Conservation (phyloP, 2,329 filamentous ascomycete species). For the Fusarium sp. region DNA sequence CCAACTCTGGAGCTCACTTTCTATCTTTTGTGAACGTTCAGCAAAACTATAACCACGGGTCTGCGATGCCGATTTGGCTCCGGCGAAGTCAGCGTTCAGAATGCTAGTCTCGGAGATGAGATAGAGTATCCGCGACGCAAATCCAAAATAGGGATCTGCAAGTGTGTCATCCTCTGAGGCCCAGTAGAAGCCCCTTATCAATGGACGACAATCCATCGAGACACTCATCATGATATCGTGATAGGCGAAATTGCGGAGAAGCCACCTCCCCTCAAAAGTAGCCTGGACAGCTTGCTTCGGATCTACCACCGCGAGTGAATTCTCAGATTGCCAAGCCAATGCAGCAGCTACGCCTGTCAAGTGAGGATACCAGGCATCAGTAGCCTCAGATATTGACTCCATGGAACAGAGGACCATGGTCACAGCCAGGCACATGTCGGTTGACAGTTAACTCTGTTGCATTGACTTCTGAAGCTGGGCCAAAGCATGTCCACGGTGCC, state of each 20-base stretch:
- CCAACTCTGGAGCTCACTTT: background rate
- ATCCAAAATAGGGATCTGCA: background rate
- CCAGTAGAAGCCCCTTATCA: background rate
- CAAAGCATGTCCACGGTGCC: slow-evolving; percentile 32
- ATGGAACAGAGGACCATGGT: slow-evolving; percentile 42
- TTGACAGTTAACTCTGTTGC: slow-evolving; percentile 13
- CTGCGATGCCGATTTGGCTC: background rate
- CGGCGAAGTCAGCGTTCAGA: background rate
- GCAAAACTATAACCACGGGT: background rate
- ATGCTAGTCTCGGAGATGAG: background rate
- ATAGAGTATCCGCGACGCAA: background rate
- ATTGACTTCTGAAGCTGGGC: slow-evolving; percentile 19
- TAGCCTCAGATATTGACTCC: slow-evolving; percentile 36
- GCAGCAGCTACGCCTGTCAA: slow-evolving; percentile 29
- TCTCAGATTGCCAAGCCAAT: background rate
- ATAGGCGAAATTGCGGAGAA: slow-evolving; percentile 36
- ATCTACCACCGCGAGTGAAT: background rate
- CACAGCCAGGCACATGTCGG: slow-evolving; percentile 38
- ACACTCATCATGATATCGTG: slow-evolving; percentile 31
- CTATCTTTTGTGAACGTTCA: background rate
- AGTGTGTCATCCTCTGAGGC: background rate
- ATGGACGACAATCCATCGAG: slow-evolving; percentile 7
- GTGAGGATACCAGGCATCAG: slow-evolving; percentile 36
- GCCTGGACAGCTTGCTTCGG: background rate
- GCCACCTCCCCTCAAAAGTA: slow-evolving; percentile 36